Evolutionary conservation across 495 filamentous ascomycete species (phyloP).

Genomic region (Chaetomium cochliodes): DNA sequence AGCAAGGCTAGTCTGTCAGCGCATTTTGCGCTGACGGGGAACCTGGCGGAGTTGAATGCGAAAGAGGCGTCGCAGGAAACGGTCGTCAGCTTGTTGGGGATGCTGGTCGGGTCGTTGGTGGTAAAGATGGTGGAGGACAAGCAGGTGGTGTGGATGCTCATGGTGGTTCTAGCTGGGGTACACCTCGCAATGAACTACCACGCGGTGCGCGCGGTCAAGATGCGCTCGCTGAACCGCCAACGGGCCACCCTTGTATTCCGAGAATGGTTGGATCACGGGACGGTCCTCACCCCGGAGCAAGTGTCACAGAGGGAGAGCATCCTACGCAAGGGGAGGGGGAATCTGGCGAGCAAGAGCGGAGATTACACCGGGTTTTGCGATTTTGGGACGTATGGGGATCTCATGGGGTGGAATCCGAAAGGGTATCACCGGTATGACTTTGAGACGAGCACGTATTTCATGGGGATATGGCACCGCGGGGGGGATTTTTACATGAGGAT

Average conservation of each 20-base stretch:
- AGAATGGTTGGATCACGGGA: slow-evolving; percentile 51
- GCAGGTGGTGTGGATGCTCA: slow-evolving; percentile 69
- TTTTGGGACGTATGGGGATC: slow-evolving; percentile 43
- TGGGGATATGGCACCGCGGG: slow-evolving; percentile 51
- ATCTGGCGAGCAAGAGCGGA: slow-evolving; percentile 47
- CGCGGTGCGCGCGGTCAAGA: slow-evolving; percentile 78
- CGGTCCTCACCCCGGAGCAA: slow-evolving; percentile 61
- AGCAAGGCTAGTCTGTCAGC: slow-evolving; percentile 88
- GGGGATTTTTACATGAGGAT: slow-evolving; percentile 52
- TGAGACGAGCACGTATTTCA: slow-evolving; percentile 51
- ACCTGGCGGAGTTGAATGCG: slow-evolving; percentile 90
- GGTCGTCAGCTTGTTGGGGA: slow-evolving; percentile 83
- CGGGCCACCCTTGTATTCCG: slow-evolving; percentile 78
- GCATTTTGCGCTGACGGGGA: slow-evolving; percentile 87
- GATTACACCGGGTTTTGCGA: slow-evolving; percentile 46
- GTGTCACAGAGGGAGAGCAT: slow-evolving; percentile 68
- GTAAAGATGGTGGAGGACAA: slow-evolving; percentile 71
- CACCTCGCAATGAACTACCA: slow-evolving; percentile 82
- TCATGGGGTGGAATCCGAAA: slow-evolving; percentile 40
- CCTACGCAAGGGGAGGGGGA: slow-evolving; percentile 56
- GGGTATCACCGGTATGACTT: slow-evolving; percentile 52
- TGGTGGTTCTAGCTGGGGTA: slow-evolving; percentile 66
- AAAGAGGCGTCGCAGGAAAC: slow-evolving; percentile 97
- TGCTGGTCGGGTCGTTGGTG: slow-evolving; percentile 81
- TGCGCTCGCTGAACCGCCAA: slow-evolving; percentile 85